Evolutionary conservation across 2,329 filamentous ascomycete genomes (phyloP).

Genomic region (Epichloe scottii): DNA sequence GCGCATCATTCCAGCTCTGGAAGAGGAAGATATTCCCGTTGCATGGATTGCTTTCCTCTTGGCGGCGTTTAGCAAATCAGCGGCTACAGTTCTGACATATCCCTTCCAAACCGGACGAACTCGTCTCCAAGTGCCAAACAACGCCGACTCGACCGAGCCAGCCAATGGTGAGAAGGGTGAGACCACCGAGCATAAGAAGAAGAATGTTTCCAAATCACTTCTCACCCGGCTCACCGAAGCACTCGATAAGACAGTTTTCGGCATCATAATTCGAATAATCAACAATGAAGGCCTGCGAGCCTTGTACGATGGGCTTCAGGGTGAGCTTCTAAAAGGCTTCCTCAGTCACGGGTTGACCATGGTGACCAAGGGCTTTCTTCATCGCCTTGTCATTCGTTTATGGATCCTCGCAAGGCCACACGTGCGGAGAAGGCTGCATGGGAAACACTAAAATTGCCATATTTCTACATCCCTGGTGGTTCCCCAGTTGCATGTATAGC

Average conservation of each 20-base stretch:
- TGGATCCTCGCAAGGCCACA: slow-evolving; percentile 44
- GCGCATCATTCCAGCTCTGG: slow-evolving; percentile 37
- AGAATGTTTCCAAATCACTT: slow-evolving; percentile 3
- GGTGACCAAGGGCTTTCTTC: slow-evolving; percentile 69
- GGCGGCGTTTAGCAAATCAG: slow-evolving; percentile 66
- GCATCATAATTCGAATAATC: slow-evolving; percentile 44
- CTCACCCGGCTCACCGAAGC: slow-evolving; percentile 9
- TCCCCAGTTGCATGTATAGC: neutral
- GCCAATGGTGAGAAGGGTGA: slow-evolving; percentile 5
- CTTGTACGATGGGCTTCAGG: slow-evolving; percentile 64
- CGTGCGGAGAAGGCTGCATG: slow-evolving; percentile 12
- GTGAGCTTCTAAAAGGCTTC: slow-evolving; percentile 72
- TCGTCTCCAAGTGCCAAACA: slow-evolving; percentile 51
- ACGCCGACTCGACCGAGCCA: slow-evolving; percentile 10
- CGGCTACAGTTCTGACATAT: slow-evolving; percentile 67
- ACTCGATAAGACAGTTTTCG: slow-evolving; percentile 43
- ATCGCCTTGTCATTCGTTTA: slow-evolving; percentile 55
- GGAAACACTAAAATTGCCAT: neutral
- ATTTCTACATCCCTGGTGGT: neutral
- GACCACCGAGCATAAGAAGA: slow-evolving; percentile 1
- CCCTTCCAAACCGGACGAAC: slow-evolving; percentile 80
- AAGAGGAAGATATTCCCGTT: slow-evolving; percentile 26
- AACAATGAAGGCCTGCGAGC: slow-evolving; percentile 53
- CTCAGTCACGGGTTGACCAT: slow-evolving; percentile 80
- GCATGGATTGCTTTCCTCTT: slow-evolving; percentile 32